Evolutionary conservation across 345 rosid genomes (phyloP).

Genomic region (Lepidium sativum): DNA sequence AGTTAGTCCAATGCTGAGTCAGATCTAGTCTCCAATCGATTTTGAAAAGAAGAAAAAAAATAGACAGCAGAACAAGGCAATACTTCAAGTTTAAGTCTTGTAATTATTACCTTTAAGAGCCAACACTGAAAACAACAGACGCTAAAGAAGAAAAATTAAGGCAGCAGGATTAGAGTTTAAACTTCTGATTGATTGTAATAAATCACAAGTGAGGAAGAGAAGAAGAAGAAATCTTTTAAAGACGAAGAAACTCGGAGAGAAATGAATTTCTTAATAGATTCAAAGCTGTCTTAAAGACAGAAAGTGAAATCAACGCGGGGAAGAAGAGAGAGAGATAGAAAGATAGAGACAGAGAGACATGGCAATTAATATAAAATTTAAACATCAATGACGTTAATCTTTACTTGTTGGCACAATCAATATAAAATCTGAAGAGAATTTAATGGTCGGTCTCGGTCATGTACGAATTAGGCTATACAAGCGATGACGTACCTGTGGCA

Average conservation of each 20-base stretch:
- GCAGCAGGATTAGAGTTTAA: not conserved
- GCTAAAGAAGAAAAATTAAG: not conserved
- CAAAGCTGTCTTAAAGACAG: conserved; percentile 11
- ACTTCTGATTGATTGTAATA: not conserved
- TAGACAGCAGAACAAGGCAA: not conserved
- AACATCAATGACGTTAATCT: conserved; percentile 2
- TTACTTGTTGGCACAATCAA: conserved; percentile 11
- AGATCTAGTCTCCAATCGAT: conserved; percentile 29
- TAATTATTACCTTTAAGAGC: conserved; percentile 26
- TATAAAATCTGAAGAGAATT: not conserved
- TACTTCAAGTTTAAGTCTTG: conserved; percentile 36
- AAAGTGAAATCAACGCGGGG: conserved; percentile 9
- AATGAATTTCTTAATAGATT: not conserved
- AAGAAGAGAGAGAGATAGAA: not conserved
- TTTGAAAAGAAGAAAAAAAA: not conserved
- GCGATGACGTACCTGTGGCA: conserved; percentile 1
- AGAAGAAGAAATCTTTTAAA: not conserved
- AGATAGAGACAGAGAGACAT: conserved; percentile 9
- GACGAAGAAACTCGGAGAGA: conserved; percentile 4
- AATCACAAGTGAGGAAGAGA: not conserved
- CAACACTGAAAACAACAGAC: conserved; percentile 21
- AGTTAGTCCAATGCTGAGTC: conserved; percentile 21
- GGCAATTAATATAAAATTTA: not conserved
- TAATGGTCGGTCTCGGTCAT: conserved; percentile 11
- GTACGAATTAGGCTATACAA: not conserved